phyloP scores from a whole-genome alignment of 805 yeast genomes.

The Wickerhamomyces hampshirensis region DNA sequence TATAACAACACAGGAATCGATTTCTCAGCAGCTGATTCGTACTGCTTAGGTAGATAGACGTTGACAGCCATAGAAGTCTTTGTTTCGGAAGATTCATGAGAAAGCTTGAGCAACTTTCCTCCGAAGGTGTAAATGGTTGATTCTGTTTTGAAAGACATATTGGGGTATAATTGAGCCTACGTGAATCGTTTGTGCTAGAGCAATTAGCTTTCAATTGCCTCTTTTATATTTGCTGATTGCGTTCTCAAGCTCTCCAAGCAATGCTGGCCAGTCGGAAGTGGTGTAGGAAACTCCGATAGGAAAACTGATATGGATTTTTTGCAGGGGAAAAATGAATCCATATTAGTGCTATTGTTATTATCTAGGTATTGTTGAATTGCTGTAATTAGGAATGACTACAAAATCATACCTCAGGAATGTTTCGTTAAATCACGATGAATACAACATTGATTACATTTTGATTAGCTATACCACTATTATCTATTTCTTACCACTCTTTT shows the following conservation, averaged over 20 bases:
- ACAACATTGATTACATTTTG: neutral
- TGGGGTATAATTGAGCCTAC: no score
- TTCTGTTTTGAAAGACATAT: conserved; percentile 21
- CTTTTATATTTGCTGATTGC: neutral
- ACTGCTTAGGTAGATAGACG: conserved; percentile 67
- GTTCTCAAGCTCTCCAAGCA: neutral
- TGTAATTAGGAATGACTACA: no score
- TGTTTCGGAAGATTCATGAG: conserved; percentile 65
- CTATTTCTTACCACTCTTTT: conserved; percentile 71
- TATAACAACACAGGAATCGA: conserved; percentile 71
- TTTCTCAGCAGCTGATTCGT: conserved; percentile 24
- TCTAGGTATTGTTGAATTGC: no score
- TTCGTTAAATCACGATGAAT: no score
- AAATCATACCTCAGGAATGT: no score
- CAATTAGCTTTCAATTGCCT: neutral
- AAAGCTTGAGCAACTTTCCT: conserved; percentile 70
- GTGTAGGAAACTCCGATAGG: no score
- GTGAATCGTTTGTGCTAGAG: neutral
- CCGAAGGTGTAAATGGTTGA: conserved; percentile 46
- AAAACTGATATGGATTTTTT: no score
- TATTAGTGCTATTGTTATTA: no score
- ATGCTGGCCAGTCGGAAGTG: no score
- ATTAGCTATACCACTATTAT: neutral
- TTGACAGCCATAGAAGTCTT: conserved; percentile 79
- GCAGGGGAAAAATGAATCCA: no score